Evolutionary conservation across 768 basidiomycete species (phyloP).

Genomic region (Trametes cinnabarina): DNA sequence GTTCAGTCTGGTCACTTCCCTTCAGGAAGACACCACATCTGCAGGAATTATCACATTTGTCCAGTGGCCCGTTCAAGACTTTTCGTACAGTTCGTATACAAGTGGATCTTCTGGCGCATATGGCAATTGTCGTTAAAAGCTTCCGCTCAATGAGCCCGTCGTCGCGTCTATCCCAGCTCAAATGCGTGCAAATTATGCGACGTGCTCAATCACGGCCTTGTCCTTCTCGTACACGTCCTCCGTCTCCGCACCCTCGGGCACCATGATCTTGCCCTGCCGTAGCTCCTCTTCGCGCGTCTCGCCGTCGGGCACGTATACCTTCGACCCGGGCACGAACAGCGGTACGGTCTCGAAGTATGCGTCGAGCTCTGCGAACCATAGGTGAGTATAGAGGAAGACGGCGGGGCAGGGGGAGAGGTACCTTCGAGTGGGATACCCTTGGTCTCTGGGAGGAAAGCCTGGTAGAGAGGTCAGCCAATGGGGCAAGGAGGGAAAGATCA

Average conservation of each 20-base stretch:
- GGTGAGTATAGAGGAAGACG: not conserved
- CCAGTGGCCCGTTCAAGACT: too few species aligned
- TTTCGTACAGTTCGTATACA: too few species aligned
- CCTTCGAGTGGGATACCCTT: conserved; percentile 26
- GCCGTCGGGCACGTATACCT: conserved; percentile 12
- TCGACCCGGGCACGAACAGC: conserved; percentile 23
- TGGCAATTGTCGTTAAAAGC: too few species aligned
- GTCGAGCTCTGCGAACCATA: conserved; percentile 18
- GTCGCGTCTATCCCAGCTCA: not conserved
- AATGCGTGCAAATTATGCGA: not conserved
- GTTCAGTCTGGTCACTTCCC: too few species aligned
- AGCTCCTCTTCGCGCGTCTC: conserved; percentile 25
- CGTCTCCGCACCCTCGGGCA: conserved; percentile 10
- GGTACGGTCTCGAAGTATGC: conserved; percentile 25
- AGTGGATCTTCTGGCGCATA: too few species aligned
- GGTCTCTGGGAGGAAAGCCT: conserved; percentile 27
- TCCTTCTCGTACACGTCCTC: conserved; percentile 18
- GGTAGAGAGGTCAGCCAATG: not conserved
- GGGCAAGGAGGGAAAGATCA: not conserved
- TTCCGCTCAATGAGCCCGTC: too few species aligned
- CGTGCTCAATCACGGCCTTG: conserved; percentile 13
- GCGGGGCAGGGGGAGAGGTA: not conserved
- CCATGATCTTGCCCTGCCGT: conserved; percentile 17
- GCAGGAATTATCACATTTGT: too few species aligned
- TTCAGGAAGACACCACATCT: too few species aligned